phyloP scores from a whole-genome alignment of 176 grass and related monocot species.

The Triticum turgidum region DNA sequence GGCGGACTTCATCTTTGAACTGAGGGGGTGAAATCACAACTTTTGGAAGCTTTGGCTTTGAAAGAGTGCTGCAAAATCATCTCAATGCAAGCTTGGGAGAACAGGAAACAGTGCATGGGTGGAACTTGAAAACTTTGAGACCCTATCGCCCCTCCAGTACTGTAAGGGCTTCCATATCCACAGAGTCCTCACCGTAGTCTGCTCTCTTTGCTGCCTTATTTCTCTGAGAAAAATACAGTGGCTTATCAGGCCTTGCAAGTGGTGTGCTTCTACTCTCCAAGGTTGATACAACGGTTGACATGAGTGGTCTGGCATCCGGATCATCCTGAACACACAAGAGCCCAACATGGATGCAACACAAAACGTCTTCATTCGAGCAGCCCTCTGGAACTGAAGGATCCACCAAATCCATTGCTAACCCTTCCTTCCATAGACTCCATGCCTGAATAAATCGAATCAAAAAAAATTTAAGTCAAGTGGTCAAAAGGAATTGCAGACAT shows the following conservation, averaged over 20 bases:
- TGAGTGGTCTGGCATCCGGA: slow-evolving; percentile 48
- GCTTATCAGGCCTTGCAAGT: slow-evolving; percentile 3
- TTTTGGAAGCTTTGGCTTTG: too few relatives aligned
- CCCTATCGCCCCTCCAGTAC: neutral
- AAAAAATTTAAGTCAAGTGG: neutral
- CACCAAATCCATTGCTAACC: too few relatives aligned
- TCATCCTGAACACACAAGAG: slow-evolving; percentile 57
- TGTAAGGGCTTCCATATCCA: neutral
- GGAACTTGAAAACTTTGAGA: neutral
- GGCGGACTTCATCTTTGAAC: too few relatives aligned
- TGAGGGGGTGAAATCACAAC: too few relatives aligned
- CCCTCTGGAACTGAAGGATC: slow-evolving; percentile 14
- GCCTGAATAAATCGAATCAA: slow-evolving; percentile 26
- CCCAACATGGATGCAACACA: slow-evolving; percentile 44
- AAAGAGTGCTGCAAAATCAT: too few relatives aligned
- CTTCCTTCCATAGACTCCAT: slow-evolving; percentile 6
- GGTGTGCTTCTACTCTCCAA: slow-evolving; percentile 8
- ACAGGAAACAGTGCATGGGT: too few relatives aligned
- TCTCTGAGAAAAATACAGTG: slow-evolving; percentile 7
- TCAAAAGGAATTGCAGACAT: neutral
- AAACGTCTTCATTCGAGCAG: slow-evolving; percentile 34
- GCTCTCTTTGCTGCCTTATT: neutral
- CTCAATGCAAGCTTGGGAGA: too few relatives aligned
- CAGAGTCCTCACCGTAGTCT: neutral
- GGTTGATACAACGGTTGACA: slow-evolving; percentile 26